Percentiles rank a stretch among this genome's conserved stretches.
Evolutionary conservation across 2,329 filamentous ascomycete genomes (phyloP).

Genomic region (Ilyonectria robusta): DNA sequence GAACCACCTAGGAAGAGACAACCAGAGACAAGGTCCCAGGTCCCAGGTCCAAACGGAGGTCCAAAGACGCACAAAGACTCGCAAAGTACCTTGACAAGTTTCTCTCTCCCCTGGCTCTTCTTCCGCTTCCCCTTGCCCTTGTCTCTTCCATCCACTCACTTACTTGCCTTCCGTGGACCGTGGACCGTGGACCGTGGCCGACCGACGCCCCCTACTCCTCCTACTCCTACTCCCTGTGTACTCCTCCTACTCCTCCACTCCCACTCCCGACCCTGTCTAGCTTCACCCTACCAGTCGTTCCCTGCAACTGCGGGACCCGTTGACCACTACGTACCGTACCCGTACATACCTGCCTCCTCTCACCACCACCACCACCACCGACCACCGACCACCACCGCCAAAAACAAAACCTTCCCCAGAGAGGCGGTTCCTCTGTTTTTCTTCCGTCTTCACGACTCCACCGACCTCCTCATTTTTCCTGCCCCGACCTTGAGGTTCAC

Average conservation of each 20-base stretch:
- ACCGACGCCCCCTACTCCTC: neutral
- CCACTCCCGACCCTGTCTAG: slow-evolving; percentile 38
- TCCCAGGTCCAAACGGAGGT: slow-evolving; percentile 4
- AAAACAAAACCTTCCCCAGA: slow-evolving; percentile 53
- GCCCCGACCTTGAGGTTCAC: slow-evolving; percentile 47
- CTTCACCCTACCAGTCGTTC: slow-evolving; percentile 45
- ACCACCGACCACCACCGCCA: slow-evolving; percentile 48
- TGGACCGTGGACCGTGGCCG: slow-evolving; percentile 21
- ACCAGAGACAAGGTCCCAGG: slow-evolving; percentile 19
- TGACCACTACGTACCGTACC: slow-evolving; percentile 46
- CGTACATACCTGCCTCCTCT: slow-evolving; percentile 50
- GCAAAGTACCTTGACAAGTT: slow-evolving; percentile 20
- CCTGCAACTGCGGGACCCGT: slow-evolving; percentile 42
- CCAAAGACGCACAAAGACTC: neutral
- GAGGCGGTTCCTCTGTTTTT: slow-evolving; percentile 46
- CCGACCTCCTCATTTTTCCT: slow-evolving; percentile 53
- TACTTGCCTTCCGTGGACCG: slow-evolving; percentile 7
- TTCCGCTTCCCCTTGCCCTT: slow-evolving; percentile 18
- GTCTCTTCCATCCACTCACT: neutral
- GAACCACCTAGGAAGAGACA: slow-evolving; percentile 14
- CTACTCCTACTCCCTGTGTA: slow-evolving; percentile 10
- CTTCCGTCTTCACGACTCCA: slow-evolving; percentile 53
- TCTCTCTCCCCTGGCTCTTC: slow-evolving; percentile 21
- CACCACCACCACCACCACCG: slow-evolving; percentile 43
- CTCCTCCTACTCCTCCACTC: slow-evolving; percentile 24